Conservation (phyloP, 768 basidiomycete species). For the Piloderma croceum region DNA sequence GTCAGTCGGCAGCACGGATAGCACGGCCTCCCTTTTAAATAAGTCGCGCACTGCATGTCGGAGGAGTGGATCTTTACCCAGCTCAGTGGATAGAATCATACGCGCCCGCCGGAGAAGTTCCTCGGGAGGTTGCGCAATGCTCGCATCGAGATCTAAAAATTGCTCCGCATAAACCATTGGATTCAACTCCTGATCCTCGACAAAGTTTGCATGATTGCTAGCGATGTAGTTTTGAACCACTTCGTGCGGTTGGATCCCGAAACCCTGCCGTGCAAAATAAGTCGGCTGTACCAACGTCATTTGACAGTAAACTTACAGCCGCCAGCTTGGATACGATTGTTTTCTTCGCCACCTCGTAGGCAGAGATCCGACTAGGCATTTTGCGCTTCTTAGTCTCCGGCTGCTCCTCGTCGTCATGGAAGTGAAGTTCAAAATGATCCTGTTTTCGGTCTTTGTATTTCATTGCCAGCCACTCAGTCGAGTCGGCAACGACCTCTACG, state of each 20-base stretch:
- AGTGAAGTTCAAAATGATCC: slow-evolving; percentile 54
- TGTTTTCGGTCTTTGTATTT: slow-evolving; percentile 75
- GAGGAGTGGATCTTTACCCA: slow-evolving; percentile 89
- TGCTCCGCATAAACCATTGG: slow-evolving; percentile 83
- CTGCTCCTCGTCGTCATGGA: slow-evolving; percentile 64
- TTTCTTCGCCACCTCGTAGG: slow-evolving; percentile 80
- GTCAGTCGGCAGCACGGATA: slow-evolving; percentile 84
- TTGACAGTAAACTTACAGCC: slow-evolving; percentile 44
- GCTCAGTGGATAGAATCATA: slow-evolving; percentile 82
- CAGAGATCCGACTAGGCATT: slow-evolving; percentile 76
- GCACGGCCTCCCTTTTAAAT: slow-evolving; percentile 68
- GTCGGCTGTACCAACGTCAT: background rate
- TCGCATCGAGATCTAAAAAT: slow-evolving; percentile 66
- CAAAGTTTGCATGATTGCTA: slow-evolving; percentile 54
- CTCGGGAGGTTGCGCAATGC: slow-evolving; percentile 52
- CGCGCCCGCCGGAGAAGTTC: slow-evolving; percentile 70
- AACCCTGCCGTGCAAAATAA: slow-evolving; percentile 46
- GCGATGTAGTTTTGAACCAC: slow-evolving; percentile 80
- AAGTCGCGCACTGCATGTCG: slow-evolving; percentile 68
- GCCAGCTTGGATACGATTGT: slow-evolving; percentile 73
- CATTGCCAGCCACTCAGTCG: slow-evolving; percentile 85
- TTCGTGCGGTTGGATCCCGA: slow-evolving; percentile 76
- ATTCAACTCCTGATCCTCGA: slow-evolving; percentile 76
- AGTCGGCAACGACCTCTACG: slow-evolving; percentile 86
- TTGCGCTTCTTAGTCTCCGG: slow-evolving; percentile 60